Conservation (phyloP, 2,329 filamentous ascomycete species). For the Onygena corvina region DNA sequence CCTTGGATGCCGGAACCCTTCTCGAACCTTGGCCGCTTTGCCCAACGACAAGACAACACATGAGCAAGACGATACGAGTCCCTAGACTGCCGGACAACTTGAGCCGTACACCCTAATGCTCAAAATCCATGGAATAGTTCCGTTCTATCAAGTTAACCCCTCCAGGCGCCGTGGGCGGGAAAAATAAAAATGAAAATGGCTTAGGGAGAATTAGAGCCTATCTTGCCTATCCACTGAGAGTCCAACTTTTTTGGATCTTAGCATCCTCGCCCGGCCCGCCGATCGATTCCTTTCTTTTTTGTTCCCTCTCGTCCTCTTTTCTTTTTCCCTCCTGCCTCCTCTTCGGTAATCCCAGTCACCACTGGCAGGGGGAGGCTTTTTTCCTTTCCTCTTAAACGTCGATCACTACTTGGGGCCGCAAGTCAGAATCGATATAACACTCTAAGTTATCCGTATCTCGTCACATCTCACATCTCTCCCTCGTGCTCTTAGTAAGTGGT, state of each 20-base stretch:
- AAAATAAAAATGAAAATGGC: no score
- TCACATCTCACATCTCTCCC: neutral
- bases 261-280: conserved; percentile 2
- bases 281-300: neutral
- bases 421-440: neutral
- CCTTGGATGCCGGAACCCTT: neutral
- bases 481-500: no score
- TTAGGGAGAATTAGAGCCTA: neutral
- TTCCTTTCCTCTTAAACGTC: neutral
- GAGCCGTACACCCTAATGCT: no score
- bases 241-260: neutral
- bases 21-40: neutral
- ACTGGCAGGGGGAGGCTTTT: neutral
- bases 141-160: no score
- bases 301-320: neutral
- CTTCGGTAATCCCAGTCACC: neutral
- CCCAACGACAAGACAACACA: neutral
- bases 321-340: neutral
- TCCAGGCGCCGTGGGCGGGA: neutral
- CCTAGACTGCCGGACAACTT: neutral
- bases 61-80: neutral
- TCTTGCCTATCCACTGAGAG: no score
- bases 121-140: no score
- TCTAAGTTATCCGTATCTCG: neutral
- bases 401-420: no score